phyloP scores from a whole-genome alignment of 2,329 filamentous ascomycete species.

The Talaromyces pinophilus region DNA sequence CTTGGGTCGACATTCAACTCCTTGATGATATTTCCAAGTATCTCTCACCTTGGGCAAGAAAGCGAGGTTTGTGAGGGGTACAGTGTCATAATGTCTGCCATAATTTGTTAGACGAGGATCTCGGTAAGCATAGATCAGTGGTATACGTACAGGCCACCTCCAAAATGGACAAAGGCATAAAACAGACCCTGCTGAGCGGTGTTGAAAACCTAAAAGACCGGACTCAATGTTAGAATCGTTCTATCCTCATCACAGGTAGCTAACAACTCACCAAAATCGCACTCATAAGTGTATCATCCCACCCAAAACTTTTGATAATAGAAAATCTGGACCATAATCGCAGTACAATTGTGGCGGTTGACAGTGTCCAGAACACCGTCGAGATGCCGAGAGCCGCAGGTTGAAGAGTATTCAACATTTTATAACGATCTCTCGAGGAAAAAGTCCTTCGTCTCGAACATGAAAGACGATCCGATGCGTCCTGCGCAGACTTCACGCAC shows the following conservation, averaged over 20 bases:
- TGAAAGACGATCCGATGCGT: neutral
- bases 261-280: neutral
- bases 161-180: neutral
- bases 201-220: neutral
- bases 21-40: neutral
- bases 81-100: neutral
- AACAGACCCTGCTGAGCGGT: neutral
- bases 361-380: neutral
- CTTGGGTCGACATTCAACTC: neutral
- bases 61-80: neutral
- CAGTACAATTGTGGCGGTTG: neutral
- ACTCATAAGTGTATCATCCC: constrained; percentile 1
- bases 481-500: neutral
- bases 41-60: neutral
- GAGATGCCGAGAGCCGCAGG: neutral
- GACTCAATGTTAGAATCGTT: neutral
- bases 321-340: neutral
- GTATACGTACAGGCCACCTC: neutral
- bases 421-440: neutral
- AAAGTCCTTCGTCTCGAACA: neutral
- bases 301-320: neutral
- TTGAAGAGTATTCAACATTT: neutral
- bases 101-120: neutral
- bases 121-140: neutral
- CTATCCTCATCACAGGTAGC: neutral